phyloP scores from a whole-genome alignment of 805 yeast genomes.

The Candida alai region DNA sequence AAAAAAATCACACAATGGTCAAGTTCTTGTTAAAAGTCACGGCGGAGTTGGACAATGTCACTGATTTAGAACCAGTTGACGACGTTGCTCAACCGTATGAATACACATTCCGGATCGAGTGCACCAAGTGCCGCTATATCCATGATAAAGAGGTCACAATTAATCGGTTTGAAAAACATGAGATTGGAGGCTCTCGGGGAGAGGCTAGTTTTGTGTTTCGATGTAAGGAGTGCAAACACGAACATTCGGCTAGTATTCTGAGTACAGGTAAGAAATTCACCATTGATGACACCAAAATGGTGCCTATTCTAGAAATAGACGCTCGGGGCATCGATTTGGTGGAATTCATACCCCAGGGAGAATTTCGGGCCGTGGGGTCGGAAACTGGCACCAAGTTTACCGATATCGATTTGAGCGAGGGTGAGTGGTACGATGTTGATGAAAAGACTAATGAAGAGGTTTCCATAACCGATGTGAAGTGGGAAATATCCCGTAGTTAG shows the following conservation, averaged over 20 bases:
- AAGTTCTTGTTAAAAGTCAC: conserved; percentile 33
- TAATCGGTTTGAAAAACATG: conserved; percentile 62
- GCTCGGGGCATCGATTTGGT: conserved; percentile 78
- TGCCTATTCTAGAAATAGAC: conserved; percentile 63
- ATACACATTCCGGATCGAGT: conserved; percentile 68
- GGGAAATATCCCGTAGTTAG: conserved; percentile 47
- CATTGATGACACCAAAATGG: conserved; percentile 39
- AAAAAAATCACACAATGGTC: conserved; percentile 24
- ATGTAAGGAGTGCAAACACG: conserved; percentile 60
- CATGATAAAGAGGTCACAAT: conserved; percentile 71
- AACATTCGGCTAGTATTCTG: conserved; percentile 33
- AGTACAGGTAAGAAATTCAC: conserved; percentile 30
- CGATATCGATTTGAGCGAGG: conserved; percentile 70
- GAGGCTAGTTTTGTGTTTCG: conserved; percentile 79
- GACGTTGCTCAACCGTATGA: conserved; percentile 59
- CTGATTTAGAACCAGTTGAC: conserved; percentile 58
- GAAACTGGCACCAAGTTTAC: conserved; percentile 49
- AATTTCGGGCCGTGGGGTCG: conserved; percentile 52
- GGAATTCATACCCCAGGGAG: conserved; percentile 66
- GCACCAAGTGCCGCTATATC: conserved; percentile 74
- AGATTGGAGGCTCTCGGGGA: conserved; percentile 69
- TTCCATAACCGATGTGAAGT: conserved; percentile 67
- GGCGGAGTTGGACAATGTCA: conserved; percentile 54
- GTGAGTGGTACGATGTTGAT: conserved; percentile 95
- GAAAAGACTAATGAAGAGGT: conserved; percentile 80